Evolutionary conservation across 1,139 yeast species (phyloP).

Genomic region (Martiniozyma asiatica): DNA sequence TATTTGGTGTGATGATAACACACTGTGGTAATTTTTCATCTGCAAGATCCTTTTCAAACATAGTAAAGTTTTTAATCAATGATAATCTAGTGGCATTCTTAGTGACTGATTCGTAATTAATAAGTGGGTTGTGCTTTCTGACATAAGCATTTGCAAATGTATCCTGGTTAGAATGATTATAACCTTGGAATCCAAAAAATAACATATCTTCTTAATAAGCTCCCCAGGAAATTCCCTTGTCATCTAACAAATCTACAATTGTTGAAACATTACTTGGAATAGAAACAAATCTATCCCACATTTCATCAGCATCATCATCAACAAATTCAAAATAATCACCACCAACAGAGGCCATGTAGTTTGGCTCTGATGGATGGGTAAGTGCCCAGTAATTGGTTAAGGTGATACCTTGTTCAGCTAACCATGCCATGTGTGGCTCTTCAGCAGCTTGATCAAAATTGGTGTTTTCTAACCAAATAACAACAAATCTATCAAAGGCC

Average conservation of each 20-base stretch:
- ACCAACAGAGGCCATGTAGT: slow-evolving; percentile 34
- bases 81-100: no score
- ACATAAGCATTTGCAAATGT: no score
- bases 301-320: no score
- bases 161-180: slow-evolving; percentile 30
- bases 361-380: slow-evolving; percentile 41
- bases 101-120: no score
- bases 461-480: slow-evolving; percentile 38
- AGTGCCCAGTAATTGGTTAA: slow-evolving; percentile 37
- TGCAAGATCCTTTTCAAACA: no score
- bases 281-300: slow-evolving; percentile 31
- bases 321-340: slow-evolving; percentile 37
- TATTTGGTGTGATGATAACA: no score
- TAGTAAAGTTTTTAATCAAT: no score
- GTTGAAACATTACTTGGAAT: slow-evolving; percentile 34
- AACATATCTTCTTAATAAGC: slow-evolving; percentile 40
- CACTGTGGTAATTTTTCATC: no score
- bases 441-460: slow-evolving; percentile 36
- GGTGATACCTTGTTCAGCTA: slow-evolving; percentile 30
- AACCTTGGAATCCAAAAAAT: slow-evolving; percentile 36
- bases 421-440: slow-evolving; percentile 28
- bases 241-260: slow-evolving; percentile 33
- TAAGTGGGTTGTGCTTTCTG: no score
- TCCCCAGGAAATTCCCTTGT: slow-evolving; percentile 33
- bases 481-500: no score